Evolutionary conservation across 495 filamentous ascomycete genomes (phyloP).

Genomic region (Aspergillus sclerotiicarbonarius): DNA sequence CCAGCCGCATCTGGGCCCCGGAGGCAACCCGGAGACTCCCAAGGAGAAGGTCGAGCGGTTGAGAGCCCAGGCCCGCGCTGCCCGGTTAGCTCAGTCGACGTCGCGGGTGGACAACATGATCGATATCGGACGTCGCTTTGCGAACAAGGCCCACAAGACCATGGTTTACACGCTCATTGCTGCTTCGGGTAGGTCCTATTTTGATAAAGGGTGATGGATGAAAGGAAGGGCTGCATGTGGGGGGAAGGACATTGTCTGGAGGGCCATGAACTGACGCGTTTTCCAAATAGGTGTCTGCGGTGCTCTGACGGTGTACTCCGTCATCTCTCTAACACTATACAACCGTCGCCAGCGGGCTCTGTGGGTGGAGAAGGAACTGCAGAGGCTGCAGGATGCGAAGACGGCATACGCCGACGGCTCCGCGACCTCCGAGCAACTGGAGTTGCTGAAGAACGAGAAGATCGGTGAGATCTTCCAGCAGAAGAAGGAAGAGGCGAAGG

Average conservation of each 20-base stretch:
- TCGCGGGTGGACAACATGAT: slow-evolving; percentile 66
- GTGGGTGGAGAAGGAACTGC: slow-evolving; percentile 63
- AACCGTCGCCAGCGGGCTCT: slow-evolving; percentile 71
- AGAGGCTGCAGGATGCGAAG: slow-evolving; percentile 56
- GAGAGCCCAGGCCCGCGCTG: slow-evolving; percentile 71
- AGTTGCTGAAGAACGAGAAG: slow-evolving; percentile 60
- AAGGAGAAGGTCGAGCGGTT: slow-evolving; percentile 86
- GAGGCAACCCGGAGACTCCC: slow-evolving; percentile 65
- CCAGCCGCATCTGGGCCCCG: slow-evolving; percentile 26
- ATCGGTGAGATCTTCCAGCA: slow-evolving; percentile 46
- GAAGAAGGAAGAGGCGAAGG: slow-evolving; percentile 44
- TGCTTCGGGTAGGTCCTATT: slow-evolving; percentile 65
- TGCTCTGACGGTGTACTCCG: slow-evolving; percentile 73
- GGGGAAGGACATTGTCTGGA: neutral
- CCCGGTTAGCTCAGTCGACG: slow-evolving; percentile 62
- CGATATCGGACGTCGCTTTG: slow-evolving; percentile 64
- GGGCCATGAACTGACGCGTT: neutral
- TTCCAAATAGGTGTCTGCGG: slow-evolving; percentile 60
- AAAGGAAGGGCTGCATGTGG: neutral
- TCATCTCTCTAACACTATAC: slow-evolving; percentile 82
- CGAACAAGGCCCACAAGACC: slow-evolving; percentile 79
- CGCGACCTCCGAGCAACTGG: slow-evolving; percentile 52
- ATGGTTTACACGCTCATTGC: slow-evolving; percentile 74
- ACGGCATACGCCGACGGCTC: slow-evolving; percentile 59
- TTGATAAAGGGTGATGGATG: neutral